A percentile compares a stretch with the other conserved stretches of the same genome.
These are phyloP conservation scores for Prunus mume DNA, from an alignment of 306 rosid genomes.

Conservation along the genomic window DNA sequence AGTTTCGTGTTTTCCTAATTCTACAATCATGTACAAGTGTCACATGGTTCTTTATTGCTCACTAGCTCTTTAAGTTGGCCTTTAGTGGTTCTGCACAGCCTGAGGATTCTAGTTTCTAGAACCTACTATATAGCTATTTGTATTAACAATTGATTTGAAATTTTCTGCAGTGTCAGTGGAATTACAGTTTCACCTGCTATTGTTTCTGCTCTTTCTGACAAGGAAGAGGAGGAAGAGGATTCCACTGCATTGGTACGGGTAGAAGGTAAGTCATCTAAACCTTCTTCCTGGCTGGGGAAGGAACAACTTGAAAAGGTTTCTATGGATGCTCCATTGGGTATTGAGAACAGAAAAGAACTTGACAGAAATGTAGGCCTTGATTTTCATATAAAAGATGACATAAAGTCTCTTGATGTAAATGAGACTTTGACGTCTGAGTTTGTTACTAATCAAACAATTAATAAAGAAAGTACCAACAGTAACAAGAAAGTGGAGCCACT, in stretches of 20 bases:
- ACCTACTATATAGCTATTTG: neutral
- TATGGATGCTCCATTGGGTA: constrained; percentile 18
- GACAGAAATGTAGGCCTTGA: constrained; percentile 21
- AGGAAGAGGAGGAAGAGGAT: constrained; percentile 44
- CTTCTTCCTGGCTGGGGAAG: constrained; percentile 26
- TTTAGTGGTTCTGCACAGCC: constrained; percentile 10
- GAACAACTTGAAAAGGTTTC: constrained; percentile 36
- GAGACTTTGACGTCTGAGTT: constrained; percentile 28
- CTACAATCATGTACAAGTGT: constrained; percentile 7
- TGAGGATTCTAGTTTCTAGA: constrained; percentile 3
- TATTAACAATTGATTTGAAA: constrained; percentile 24
- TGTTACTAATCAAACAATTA: constrained; percentile 23
- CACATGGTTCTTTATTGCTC: constrained; percentile 12
- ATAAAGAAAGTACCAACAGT: constrained; percentile 25
- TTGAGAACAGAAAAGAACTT: constrained; percentile 31
- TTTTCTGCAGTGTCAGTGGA: constrained; percentile 49
- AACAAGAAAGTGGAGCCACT: constrained; percentile 32
- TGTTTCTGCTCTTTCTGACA: constrained; percentile 43
- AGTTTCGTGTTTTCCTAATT: constrained; percentile 21
- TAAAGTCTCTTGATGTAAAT: constrained; percentile 38
- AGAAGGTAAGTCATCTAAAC: constrained; percentile 29
- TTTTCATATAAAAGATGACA: constrained; percentile 27
- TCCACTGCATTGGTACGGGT: constrained; percentile 24
- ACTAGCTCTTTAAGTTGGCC: constrained; percentile 7
- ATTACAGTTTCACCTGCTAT: constrained; percentile 36